A percentile compares a stretch with the other conserved stretches of the same genome.
These are phyloP conservation scores for Scutellaria barbata DNA, from an alignment of 257 asterid species.

Conservation along the genomic window DNA sequence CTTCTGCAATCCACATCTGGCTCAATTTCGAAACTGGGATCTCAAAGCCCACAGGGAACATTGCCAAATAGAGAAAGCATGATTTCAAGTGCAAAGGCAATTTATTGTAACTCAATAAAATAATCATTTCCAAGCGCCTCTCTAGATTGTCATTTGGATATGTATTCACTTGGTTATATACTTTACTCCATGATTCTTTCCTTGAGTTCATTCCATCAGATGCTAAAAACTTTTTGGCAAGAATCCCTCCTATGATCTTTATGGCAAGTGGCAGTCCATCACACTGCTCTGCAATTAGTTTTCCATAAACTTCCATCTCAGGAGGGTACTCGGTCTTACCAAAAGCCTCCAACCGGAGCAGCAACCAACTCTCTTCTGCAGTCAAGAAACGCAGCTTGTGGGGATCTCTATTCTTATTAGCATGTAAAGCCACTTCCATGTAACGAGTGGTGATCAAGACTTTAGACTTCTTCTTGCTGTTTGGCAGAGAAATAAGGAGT, in stretches of 20 bases:
- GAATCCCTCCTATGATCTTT: slow-evolving; percentile 57
- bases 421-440: slow-evolving; percentile 34
- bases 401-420: slow-evolving; percentile 35
- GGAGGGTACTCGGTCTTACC: slow-evolving; percentile 39
- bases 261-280: slow-evolving; percentile 58
- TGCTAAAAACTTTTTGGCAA: slow-evolving; percentile 33
- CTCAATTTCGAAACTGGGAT: slow-evolving; percentile 48
- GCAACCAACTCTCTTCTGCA: slow-evolving; percentile 45
- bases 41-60: slow-evolving; percentile 46
- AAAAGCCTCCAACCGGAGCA: slow-evolving; percentile 47
- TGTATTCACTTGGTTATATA: slow-evolving; percentile 34
- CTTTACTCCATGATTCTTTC: slow-evolving; percentile 43
- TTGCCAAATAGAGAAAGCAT: slow-evolving; percentile 57
- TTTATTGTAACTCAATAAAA: slow-evolving; percentile 49
- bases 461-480: slow-evolving; percentile 37
- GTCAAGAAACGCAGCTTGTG: slow-evolving; percentile 42
- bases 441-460: slow-evolving; percentile 50
- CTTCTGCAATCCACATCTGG: slow-evolving; percentile 48
- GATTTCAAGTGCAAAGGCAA: slow-evolving; percentile 51
- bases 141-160: slow-evolving; percentile 36
- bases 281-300: slow-evolving; percentile 41
- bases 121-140: slow-evolving; percentile 41
- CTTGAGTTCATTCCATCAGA: slow-evolving; percentile 21
- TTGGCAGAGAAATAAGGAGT: slow-evolving; percentile 42
- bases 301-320: slow-evolving; percentile 41